These are phyloP conservation scores for Penicillium freii DNA, from an alignment of 2,329 filamentous ascomycete species.

Conservation along the genomic window DNA sequence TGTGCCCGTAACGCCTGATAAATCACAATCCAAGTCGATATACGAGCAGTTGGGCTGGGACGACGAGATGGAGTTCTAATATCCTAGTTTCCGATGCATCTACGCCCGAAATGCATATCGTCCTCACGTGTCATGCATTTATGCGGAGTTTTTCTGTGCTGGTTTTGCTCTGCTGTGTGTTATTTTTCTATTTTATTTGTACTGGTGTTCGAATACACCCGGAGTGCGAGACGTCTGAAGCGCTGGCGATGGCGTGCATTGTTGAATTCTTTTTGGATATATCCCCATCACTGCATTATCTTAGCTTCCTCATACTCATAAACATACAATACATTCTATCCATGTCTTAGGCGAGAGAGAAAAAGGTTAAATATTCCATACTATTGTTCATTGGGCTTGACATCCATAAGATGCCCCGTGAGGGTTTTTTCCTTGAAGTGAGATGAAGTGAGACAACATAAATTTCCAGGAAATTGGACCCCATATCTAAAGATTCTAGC, in stretches of 20 bases:
- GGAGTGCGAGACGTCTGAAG: neutral
- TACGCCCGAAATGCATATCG: neutral
- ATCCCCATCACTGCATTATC: conserved; percentile 2
- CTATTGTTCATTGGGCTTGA: neutral
- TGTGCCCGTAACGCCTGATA: conserved; percentile 35
- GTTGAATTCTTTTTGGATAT: conserved; percentile 3
- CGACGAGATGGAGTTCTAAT: conserved; percentile 32
- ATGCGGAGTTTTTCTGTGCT: neutral
- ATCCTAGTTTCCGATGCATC: neutral
- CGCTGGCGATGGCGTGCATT: conserved; percentile 4
- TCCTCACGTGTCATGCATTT: conserved; percentile 1
- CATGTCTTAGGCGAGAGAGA: neutral
- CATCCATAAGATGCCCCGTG: neutral
- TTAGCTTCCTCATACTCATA: neutral
- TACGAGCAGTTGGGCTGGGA: conserved; percentile 48
- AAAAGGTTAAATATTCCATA: neutral
- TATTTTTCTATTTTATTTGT: neutral
- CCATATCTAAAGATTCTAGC: neutral
- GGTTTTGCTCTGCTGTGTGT: neutral
- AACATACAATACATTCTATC: neutral
- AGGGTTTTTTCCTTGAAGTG: neutral
- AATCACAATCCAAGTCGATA: conserved; percentile 38
- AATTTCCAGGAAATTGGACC: neutral
- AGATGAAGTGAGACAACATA: neutral
- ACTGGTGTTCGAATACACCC: neutral